Percentiles rank a stretch among this genome's conserved stretches.
phyloP scores from a whole-genome alignment of 2,329 filamentous ascomycete species.

The Xylariaceae sp. region DNA sequence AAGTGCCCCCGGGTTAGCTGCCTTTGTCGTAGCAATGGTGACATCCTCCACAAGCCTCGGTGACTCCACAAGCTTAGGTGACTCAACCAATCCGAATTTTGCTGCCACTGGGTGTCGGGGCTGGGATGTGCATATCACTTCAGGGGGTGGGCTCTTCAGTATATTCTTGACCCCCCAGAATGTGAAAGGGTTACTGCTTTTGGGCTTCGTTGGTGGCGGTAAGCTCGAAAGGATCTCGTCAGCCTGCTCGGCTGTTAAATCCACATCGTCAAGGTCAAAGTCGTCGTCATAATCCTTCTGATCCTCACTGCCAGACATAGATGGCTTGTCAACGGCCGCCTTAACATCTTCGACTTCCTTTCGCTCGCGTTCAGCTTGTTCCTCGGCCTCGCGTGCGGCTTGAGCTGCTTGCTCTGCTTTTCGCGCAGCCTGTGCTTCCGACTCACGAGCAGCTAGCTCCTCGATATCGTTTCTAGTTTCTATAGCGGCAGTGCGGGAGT shows the following conservation, averaged over 20 bases:
- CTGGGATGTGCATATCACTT: conserved; percentile 29
- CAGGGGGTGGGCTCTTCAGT: conserved; percentile 35
- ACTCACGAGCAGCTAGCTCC: conserved; percentile 25
- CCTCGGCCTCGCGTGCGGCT: conserved; percentile 27
- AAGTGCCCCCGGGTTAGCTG: conserved; percentile 36
- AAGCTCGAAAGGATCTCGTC: conserved; percentile 30
- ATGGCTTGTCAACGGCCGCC: conserved; percentile 35
- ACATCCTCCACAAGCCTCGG: conserved; percentile 43
- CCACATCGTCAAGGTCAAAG: conserved; percentile 31
- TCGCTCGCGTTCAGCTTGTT: conserved; percentile 28
- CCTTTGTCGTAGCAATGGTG: conserved; percentile 39
- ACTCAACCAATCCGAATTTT: conserved; percentile 49
- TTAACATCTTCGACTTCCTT: conserved; percentile 32
- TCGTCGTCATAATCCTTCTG: conserved; percentile 27
- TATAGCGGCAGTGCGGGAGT: conserved; percentile 30
- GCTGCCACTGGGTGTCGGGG: conserved; percentile 28
- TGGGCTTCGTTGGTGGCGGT: conserved; percentile 27
- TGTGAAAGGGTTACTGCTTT: conserved; percentile 44
- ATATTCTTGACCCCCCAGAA: conserved; percentile 51
- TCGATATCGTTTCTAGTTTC: conserved; percentile 23
- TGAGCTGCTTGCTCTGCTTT: conserved; percentile 22
- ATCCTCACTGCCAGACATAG: conserved; percentile 33
- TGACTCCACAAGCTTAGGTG: conserved; percentile 45
- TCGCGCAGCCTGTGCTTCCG: conserved; percentile 27
- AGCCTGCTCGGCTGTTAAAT: conserved; percentile 30